Base-by-base conservation (phyloP, 2,329 filamentous ascomycete species). In the Ascochyta clinopodiicola region DNA sequence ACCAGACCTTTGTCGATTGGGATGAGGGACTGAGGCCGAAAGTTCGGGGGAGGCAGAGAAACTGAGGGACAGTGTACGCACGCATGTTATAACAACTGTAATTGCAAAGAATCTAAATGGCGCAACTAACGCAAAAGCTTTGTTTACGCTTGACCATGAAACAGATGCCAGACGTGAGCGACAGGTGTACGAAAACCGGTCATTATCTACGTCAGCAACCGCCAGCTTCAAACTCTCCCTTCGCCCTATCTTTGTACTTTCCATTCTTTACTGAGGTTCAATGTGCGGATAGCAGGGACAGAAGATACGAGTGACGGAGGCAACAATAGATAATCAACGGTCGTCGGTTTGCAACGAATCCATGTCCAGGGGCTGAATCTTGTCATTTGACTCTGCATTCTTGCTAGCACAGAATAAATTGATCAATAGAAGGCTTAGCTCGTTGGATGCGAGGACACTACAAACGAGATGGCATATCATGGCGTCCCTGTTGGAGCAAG, bases 1-100 rank as follows among this genome's bases (percentile, higher is more conserved):
- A 59, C 10, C 60, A 63, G 48, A 40, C 44, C 7, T 63, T 61
- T 40, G 46, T 51, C 25, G 50, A 53, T 40, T 63, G 58, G 58
- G 45, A 55, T 40, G 45, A 55, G 35, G 51, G 51, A 22, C 40
- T 55, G 45, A 40, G 19, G 34, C 51, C 32, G 43, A 45, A 17
- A 22, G 15, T 44, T 21, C 19, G n/a, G 42, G 21, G 32, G 32
- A 36, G 21, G 29, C 17, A 22, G 35, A 12, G 24, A 19, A 27
- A 35, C 1, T 35, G 19, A 25, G 31, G 17, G 29, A 45, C 36
- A 25, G 31, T 36, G 43, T 17, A 45, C 31, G 36, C 15, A n/a
- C 27, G 19, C 15, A 34, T 44, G 22, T 34, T 13, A 34, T 34
- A 22, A 13, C 21, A 44, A 31, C 17, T 34, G 27, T 1, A 35